These are phyloP conservation scores for Trametes cingulata DNA, from an alignment of 768 basidiomycete genomes.

Conservation along the genomic window DNA sequence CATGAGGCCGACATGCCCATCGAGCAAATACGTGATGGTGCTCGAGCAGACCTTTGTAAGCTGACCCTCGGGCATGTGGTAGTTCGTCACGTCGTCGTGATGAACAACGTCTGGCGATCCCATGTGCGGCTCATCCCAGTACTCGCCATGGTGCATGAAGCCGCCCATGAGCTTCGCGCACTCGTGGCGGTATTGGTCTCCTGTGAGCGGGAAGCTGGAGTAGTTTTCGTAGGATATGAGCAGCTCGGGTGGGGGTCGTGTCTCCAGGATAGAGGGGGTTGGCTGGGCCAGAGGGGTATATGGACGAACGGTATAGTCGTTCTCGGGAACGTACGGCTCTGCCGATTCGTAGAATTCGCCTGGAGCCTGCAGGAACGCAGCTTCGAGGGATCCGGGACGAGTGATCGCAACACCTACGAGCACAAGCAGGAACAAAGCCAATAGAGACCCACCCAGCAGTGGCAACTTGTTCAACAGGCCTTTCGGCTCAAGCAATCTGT, in stretches of 20 bases:
- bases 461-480: conserved; percentile 34
- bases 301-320: conserved; percentile 16
- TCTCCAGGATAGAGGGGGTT: conserved; percentile 25
- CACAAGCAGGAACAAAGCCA: conserved; percentile 49
- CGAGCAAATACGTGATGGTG: conserved; percentile 72
- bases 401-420: conserved; percentile 49
- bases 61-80: conserved; percentile 29
- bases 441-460: conserved; percentile 45
- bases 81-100: conserved; percentile 28
- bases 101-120: conserved; percentile 35
- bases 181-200: conserved; percentile 55
- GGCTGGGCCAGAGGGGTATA: conserved; percentile 19
- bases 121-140: conserved; percentile 44
- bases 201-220: conserved; percentile 57
- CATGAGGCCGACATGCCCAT: conserved; percentile 63
- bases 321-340: conserved; percentile 14
- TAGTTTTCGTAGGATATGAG: conserved; percentile 58
- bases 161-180: conserved; percentile 52
- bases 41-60: conserved; percentile 46
- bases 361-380: conserved; percentile 10
- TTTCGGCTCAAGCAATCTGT: conserved; percentile 3
- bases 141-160: conserved; percentile 49
- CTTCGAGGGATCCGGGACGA: conserved; percentile 39
- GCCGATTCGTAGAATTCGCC: conserved; percentile 11
- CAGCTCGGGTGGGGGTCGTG: conserved; percentile 20